Evolutionary conservation across 2,329 filamentous ascomycete species (phyloP), one percentile per base, ranked within the genome.

Genomic region (Botrytis fragariae): DNA sequence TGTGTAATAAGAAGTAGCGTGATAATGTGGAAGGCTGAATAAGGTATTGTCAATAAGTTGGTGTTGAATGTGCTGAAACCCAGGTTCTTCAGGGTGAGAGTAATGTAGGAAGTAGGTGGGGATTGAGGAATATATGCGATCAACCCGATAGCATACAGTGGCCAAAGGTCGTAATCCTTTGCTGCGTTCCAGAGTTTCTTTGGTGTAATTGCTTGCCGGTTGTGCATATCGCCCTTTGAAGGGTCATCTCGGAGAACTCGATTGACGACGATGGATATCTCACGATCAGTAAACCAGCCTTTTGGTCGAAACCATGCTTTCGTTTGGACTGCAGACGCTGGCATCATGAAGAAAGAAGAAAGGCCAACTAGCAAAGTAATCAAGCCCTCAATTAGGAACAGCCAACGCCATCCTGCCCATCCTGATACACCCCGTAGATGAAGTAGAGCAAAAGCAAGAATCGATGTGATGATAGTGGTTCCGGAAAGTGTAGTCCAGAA

Each of bases 401-500:
- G 79, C 84, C 86, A 88, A 62, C 86, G 82, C 74, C 73, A 89
- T 88, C 76, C 88, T 88, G 6, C 87, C 87, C 29, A 85, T 84
- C 77, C 89, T 44, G 84, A 82, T 54, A 82, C 76, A 5, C 85
- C 85, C 12, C 85, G 82, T 78, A 88, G 81, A 68, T 85, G 85
- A 1, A 90, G 79, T 42, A 90, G 85, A 0, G 86, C 87, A 60
- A 84, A 88, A 1, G 87, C 88, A 87, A 39, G 91, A 83, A 80
- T 90, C 90, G 10, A 90, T 81, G 74, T 76, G 20, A 79, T 69
- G 20, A 79, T 78, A 8, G 68, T 74, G 3, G 78, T 78, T n/a
- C 64, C 39, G 4, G 16, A 87, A n/a, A 91, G 88, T 0, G 90
- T 86, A 0, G 89, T 88, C 92, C 92, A 94, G 82, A 94, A 94